phyloP scores from a whole-genome alignment of 306 rosid genomes.

The Hippophae tibetana region DNA sequence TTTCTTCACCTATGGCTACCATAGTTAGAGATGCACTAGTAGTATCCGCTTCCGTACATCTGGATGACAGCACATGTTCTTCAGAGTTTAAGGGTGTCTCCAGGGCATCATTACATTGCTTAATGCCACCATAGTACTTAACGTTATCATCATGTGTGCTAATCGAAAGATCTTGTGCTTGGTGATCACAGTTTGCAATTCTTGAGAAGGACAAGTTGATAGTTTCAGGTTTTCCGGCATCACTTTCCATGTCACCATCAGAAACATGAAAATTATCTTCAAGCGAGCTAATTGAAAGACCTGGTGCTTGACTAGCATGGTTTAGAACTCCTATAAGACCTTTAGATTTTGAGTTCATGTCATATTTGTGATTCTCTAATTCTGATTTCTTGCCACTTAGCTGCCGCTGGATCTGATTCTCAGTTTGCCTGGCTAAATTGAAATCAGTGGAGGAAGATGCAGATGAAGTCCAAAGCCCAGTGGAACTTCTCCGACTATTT shows the following conservation, averaged over 20 bases:
- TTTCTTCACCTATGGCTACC: constrained; percentile 30
- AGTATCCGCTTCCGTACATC: constrained; percentile 27
- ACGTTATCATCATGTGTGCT: constrained; percentile 27
- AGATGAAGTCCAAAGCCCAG: constrained; percentile 60
- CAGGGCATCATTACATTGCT: constrained; percentile 23
- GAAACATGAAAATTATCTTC: constrained; percentile 31
- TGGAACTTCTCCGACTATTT: constrained; percentile 57
- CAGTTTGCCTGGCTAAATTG: constrained; percentile 44
- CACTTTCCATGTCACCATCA: constrained; percentile 25
- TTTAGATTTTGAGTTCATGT: constrained; percentile 31
- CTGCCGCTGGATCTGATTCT: constrained; percentile 49
- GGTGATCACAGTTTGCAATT: constrained; percentile 33
- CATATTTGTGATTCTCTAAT: constrained; percentile 32
- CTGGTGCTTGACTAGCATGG: constrained; percentile 29
- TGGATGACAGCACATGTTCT: constrained; percentile 27
- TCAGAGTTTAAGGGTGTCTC: constrained; percentile 27
- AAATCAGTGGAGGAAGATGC: constrained; percentile 68
- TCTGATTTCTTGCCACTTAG: constrained; percentile 47
- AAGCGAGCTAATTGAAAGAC: constrained; percentile 25
- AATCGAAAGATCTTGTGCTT: constrained; percentile 23
- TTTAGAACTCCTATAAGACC: constrained; percentile 30
- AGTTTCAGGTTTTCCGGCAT: constrained; percentile 30
- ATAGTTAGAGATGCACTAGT: constrained; percentile 22
- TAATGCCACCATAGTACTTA: constrained; percentile 26
- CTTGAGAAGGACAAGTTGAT: constrained; percentile 31